phyloP scores from a whole-genome alignment of 306 rosid genomes.

The Vigna unguiculata region DNA sequence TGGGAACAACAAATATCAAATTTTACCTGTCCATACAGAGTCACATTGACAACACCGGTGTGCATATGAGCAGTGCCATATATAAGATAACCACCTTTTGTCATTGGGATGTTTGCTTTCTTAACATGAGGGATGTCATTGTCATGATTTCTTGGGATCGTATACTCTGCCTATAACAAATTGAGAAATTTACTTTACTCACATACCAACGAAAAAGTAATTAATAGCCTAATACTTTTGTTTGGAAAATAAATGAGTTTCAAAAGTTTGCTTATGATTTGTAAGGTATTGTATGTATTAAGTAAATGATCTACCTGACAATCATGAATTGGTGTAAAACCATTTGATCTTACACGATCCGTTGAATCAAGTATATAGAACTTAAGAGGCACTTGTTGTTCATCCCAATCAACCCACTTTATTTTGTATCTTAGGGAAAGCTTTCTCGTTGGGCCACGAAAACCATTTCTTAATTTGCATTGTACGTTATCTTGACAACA shows the following conservation, averaged over 20 bases:
- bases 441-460: neutral
- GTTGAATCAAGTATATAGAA: constrained; percentile 13
- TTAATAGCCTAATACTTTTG: no score
- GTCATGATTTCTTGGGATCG: neutral
- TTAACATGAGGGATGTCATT: no score
- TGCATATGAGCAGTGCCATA: neutral
- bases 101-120: neutral
- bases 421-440: constrained; percentile 24
- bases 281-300: no score
- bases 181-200: no score
- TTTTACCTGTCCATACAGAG: neutral
- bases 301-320: neutral
- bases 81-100: neutral
- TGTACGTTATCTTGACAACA: constrained; percentile 6
- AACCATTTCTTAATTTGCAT: constrained; percentile 18
- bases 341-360: neutral
- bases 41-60: neutral
- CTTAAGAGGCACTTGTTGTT: constrained; percentile 12
- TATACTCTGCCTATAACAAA: neutral
- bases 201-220: no score
- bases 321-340: neutral
- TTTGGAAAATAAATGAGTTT: no score
- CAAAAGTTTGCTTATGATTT: no score
- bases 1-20: no score
- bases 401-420: constrained; percentile 29